Base-by-base conservation (phyloP, 2,329 filamentous ascomycete genomes). In the Alternaria solani region DNA sequence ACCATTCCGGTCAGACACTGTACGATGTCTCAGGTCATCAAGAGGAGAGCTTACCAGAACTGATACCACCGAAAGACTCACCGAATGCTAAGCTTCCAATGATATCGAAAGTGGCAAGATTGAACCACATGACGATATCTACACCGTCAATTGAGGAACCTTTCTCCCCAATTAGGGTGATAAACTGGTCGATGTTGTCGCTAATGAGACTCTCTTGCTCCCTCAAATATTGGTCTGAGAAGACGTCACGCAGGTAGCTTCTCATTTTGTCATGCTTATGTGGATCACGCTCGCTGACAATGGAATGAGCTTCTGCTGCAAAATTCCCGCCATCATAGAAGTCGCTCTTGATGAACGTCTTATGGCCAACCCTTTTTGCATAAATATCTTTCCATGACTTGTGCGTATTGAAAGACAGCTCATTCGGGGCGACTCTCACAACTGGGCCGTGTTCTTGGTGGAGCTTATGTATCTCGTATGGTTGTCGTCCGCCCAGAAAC, bases 21-120 rank as follows among this genome's bases (percentile, higher is more conserved):
- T 36, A 36, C 32, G 32, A 36, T 36, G 14, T 36, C 32, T n/a
- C 32, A 36, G 32, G 12, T 0, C 32, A 36, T n/a, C 14, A 0
- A 4, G 32, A 36, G 32, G 32, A 36, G 32, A 36, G 32, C 32
- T 36, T 36, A 36, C 32, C 32, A 36, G 32, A 36, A 36, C 32
- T 36, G 32, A 36, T 36, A 36, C 32, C 32, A 36, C 32, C 32
- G 14, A 36, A 36, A 36, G 32, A 36, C 32, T 36, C 32, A 36
- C 32, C 32, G 16, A 36, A 36, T 36, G 83, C 81, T 46, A 86
- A 76, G 62, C 82, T 81, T 7, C 81, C 81, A 57, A 68, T 42
- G 9, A 63, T 53, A 36, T 68, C 65, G 41, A 68, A 68, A 7
- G 47, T 18, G 1, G 64, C 3, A 51, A 57, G 48, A 7, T 58